These are phyloP conservation scores for Colletotrichum magnum DNA, from an alignment of 2,329 filamentous ascomycete species.

Conservation along the genomic window DNA sequence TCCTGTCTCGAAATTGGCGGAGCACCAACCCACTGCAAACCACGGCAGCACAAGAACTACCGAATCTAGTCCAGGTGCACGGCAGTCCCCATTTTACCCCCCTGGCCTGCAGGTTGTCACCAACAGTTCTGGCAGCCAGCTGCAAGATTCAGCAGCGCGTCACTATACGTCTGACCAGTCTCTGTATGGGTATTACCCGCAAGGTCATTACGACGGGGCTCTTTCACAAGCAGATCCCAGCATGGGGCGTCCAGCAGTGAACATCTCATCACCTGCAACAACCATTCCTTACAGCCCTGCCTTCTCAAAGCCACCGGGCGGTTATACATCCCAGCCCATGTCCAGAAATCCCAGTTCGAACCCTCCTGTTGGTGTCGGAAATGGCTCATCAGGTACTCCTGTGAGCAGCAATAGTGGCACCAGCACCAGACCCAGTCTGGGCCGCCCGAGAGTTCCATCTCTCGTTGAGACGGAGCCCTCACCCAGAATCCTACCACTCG, in stretches of 20 bases:
- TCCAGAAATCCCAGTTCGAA: conserved; percentile 59
- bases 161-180: conserved; percentile 40
- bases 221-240: conserved; percentile 21
- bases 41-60: conserved; percentile 47
- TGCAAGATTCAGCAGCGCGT: conserved; percentile 26
- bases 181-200: neutral
- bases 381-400: conserved; percentile 23
- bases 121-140: conserved; percentile 23
- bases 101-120: conserved; percentile 42
- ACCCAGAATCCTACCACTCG: conserved; percentile 50
- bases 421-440: conserved; percentile 44
- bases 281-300: conserved; percentile 43
- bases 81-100: conserved; percentile 46
- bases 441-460: conserved; percentile 50
- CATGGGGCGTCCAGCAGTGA: conserved; percentile 26
- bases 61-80: conserved; percentile 49
- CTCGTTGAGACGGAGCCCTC: conserved; percentile 62
- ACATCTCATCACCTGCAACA: conserved; percentile 44
- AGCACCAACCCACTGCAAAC: neutral
- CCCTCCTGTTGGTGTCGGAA: conserved; percentile 19
- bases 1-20: neutral
- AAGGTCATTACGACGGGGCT: conserved; percentile 15
- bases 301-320: conserved; percentile 45
- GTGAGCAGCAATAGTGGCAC: conserved; percentile 43
- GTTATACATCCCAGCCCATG: conserved; percentile 66